These are phyloP conservation scores for Porphyrellus cyaneotinctus DNA, from an alignment of 768 basidiomycete genomes.

Conservation along the genomic window DNA sequence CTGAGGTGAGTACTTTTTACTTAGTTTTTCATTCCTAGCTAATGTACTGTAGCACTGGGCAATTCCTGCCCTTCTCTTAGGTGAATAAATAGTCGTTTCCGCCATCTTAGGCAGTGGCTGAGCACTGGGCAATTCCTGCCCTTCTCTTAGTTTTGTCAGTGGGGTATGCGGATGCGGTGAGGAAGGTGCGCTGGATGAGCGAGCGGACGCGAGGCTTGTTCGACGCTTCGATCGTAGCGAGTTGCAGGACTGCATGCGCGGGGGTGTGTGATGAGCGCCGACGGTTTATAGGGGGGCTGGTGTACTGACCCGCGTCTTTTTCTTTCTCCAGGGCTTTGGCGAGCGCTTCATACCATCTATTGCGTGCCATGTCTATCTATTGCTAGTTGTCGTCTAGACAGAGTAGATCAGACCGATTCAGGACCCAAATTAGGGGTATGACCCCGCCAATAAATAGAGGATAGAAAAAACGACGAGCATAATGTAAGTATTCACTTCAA, in stretches of 20 bases:
- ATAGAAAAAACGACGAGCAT: too few species aligned
- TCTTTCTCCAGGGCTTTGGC: slow-evolving; percentile 36
- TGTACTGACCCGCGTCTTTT: slow-evolving; percentile 33
- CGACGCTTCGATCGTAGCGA: slow-evolving; percentile 33
- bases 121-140: too few species aligned
- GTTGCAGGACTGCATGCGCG: slow-evolving; percentile 47
- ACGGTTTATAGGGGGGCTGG: too few species aligned
- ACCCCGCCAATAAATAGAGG: too few species aligned
- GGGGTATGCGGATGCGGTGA: slow-evolving; percentile 41
- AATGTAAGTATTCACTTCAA: slow-evolving; percentile 15
- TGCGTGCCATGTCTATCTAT: slow-evolving; percentile 3
- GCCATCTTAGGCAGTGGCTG: too few species aligned
- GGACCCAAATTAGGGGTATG: too few species aligned
- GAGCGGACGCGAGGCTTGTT: slow-evolving; percentile 60
- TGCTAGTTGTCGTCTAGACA: neutral
- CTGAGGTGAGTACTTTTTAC: too few species aligned
- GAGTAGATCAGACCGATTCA: neutral
- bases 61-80: too few species aligned
- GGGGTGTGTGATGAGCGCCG: neutral
- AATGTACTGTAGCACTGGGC: too few species aligned
- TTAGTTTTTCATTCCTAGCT: too few species aligned
- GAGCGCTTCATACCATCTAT: slow-evolving; percentile 49
- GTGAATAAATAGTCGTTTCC: too few species aligned
- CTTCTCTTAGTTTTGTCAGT: too few species aligned
- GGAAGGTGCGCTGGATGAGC: slow-evolving; percentile 56